Conservation (phyloP, 345 rosid genomes). For the Linum tenue region DNA sequence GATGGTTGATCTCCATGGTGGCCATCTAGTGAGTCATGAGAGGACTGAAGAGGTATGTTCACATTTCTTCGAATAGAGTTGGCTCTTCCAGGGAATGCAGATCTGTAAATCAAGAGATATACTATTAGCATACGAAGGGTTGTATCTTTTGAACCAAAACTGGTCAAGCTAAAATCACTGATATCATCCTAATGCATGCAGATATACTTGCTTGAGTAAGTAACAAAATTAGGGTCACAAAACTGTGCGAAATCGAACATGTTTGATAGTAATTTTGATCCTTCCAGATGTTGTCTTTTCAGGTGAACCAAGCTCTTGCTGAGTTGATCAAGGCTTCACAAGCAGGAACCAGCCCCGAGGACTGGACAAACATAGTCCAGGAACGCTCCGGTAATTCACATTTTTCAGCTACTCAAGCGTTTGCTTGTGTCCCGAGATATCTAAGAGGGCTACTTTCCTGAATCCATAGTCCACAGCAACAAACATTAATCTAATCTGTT, state of each 20-base stretch:
- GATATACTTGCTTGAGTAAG: too few relatives aligned
- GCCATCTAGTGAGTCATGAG: conserved; percentile 95
- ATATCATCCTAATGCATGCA: not conserved
- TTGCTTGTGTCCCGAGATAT: too few relatives aligned
- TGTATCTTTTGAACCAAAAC: not conserved
- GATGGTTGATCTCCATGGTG: conserved; percentile 94
- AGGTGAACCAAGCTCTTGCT: conserved; percentile 85
- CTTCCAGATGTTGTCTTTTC: conserved; percentile 14
- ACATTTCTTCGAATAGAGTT: not conserved
- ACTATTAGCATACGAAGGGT: not conserved
- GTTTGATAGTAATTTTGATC: too few relatives aligned
- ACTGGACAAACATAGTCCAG: conserved; percentile 63
- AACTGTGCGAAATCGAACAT: too few relatives aligned
- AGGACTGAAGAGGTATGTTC: conserved; percentile 70
- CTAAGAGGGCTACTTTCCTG: too few relatives aligned
- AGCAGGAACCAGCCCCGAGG: conserved; percentile 40
- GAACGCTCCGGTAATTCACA: conserved; percentile 31
- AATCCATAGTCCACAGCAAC: too few relatives aligned
- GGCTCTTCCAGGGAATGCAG: not conserved
- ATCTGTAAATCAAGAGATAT: not conserved
- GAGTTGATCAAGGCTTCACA: conserved; percentile 61
- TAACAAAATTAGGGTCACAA: too few relatives aligned
- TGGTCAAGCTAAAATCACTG: not conserved
- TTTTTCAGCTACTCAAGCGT: too few relatives aligned
- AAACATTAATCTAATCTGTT: too few relatives aligned